These are phyloP conservation scores for Paecilomyces sp. DNA, from an alignment of 2,329 filamentous ascomycete species.

Conservation along the genomic window DNA sequence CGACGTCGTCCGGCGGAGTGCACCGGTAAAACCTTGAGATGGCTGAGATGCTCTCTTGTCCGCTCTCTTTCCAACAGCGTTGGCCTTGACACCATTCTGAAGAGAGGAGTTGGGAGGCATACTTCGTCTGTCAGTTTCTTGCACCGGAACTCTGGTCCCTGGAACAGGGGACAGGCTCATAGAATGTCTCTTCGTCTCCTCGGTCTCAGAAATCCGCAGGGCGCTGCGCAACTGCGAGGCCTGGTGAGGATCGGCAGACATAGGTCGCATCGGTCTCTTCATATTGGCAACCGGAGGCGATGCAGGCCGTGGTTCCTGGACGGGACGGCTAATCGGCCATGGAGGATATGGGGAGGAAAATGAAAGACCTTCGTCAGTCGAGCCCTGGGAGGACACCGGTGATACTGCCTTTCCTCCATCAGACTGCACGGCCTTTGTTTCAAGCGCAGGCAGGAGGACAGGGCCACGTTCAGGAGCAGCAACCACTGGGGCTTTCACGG, in stretches of 20 bases:
- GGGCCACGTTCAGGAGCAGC: slow-evolving; percentile 12
- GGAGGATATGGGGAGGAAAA: not conserved
- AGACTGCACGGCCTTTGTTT: not conserved
- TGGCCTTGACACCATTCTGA: slow-evolving; percentile 5
- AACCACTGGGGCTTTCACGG: slow-evolving; percentile 6
- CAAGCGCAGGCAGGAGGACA: not conserved
- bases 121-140: slow-evolving; percentile 11
- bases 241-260: slow-evolving; percentile 13
- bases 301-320: not conserved
- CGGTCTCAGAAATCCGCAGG: slow-evolving; percentile 1
- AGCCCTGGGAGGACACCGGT: not conserved
- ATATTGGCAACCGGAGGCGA: slow-evolving; percentile 4
- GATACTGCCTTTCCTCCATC: not conserved
- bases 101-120: slow-evolving; percentile 16
- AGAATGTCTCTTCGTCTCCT: slow-evolving; percentile 2
- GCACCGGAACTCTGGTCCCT: not conserved
- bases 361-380: not conserved
- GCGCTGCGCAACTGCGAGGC: slow-evolving; percentile 7
- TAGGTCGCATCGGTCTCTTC: slow-evolving; percentile 10
- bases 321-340: slow-evolving; percentile 6
- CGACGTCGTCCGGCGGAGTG: slow-evolving; percentile 49
- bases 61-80: slow-evolving; percentile 2
- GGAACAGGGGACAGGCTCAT: slow-evolving; percentile 2
- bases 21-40: slow-evolving; percentile 5
- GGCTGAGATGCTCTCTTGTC: slow-evolving; percentile 2